These are phyloP conservation scores for Diplodia seriata DNA, from an alignment of 2,329 filamentous ascomycete species.

Conservation along the genomic window DNA sequence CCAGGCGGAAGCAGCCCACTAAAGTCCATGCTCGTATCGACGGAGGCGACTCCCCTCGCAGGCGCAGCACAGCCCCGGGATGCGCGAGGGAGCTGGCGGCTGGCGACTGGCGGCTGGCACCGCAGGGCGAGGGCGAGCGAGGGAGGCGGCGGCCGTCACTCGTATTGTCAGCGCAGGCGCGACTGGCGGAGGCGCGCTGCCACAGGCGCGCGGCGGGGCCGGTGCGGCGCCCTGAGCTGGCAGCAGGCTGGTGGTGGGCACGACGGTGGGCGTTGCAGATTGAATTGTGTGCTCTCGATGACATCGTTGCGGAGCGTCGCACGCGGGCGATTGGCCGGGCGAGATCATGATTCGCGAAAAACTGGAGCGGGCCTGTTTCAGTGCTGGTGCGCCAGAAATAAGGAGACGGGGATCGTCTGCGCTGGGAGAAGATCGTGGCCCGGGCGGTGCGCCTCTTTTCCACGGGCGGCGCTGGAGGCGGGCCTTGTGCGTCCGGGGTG, in stretches of 20 bases:
- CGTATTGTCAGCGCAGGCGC: not conserved
- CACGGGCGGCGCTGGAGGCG: slow-evolving; percentile 21
- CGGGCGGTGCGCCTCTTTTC: slow-evolving; percentile 22
- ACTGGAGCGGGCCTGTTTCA: slow-evolving; percentile 26
- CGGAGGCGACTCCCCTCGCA: slow-evolving; percentile 7
- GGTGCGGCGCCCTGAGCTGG: slow-evolving; percentile 13
- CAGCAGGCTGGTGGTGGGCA: slow-evolving; percentile 4
- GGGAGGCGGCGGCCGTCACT: not conserved
- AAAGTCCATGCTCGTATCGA: slow-evolving; percentile 15
- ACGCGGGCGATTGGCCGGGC: slow-evolving; percentile 11
- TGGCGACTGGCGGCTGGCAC: not conserved
- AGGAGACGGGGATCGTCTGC: slow-evolving; percentile 27
- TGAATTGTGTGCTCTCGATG: slow-evolving; percentile 23
- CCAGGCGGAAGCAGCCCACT: slow-evolving; percentile 4
- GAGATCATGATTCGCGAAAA: slow-evolving; percentile 30
- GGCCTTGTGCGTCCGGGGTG: slow-evolving; percentile 26
- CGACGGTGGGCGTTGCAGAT: slow-evolving; percentile 25
- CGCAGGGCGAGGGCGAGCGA: not conserved
- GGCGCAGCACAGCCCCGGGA: slow-evolving; percentile 18
- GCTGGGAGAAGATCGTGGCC: slow-evolving; percentile 22
- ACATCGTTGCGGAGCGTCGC: slow-evolving; percentile 9
- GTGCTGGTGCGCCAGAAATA: slow-evolving; percentile 28
- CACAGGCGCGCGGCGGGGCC: slow-evolving; percentile 13
- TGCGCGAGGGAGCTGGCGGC: not conserved
- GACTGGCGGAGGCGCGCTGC: slow-evolving; percentile 4